phyloP scores from a whole-genome alignment of 2,329 filamentous ascomycete species.

The Colletotrichum tanaceti region DNA sequence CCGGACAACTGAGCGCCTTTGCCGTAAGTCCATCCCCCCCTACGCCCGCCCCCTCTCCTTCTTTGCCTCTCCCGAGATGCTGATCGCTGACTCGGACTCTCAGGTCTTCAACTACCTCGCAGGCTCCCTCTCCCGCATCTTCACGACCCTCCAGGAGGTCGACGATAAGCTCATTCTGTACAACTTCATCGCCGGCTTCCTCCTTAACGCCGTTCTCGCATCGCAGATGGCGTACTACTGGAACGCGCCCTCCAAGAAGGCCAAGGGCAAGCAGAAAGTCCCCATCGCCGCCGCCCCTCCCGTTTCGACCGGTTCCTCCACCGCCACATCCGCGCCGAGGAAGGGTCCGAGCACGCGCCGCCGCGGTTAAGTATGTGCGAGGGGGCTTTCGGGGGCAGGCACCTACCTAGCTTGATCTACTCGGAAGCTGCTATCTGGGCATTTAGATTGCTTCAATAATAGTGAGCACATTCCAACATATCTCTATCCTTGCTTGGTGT shows the following conservation, averaged over 20 bases:
- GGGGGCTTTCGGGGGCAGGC: too few relatives aligned
- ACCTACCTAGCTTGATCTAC: not conserved
- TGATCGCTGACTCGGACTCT: not conserved
- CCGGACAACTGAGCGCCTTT: constrained; percentile 95
- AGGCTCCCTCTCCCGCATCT: constrained; percentile 93
- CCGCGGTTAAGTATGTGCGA: constrained; percentile 50
- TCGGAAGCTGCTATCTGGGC: not conserved
- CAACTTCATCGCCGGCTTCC: constrained; percentile 90
- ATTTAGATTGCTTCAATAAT: constrained; percentile 26
- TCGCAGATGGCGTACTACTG: constrained; percentile 96
- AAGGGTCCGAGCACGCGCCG: constrained; percentile 59
- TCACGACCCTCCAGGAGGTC: constrained; percentile 97
- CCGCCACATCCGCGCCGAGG: constrained; percentile 46
- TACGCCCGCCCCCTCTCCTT: not conserved
- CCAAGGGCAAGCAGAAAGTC: constrained; percentile 56
- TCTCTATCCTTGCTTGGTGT: not conserved
- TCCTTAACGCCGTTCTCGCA: constrained; percentile 88
- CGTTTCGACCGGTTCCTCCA: constrained; percentile 40
- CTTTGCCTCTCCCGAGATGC: not conserved
- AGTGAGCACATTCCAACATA: constrained; percentile 15
- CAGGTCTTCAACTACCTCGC: constrained; percentile 98
- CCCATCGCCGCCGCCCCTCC: constrained; percentile 43
- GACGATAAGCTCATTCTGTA: constrained; percentile 97
- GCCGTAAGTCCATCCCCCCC: constrained; percentile 71
- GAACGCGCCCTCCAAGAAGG: constrained; percentile 73